phyloP scores from a whole-genome alignment of 495 filamentous ascomycete genomes.

The Penicillium parvum region DNA sequence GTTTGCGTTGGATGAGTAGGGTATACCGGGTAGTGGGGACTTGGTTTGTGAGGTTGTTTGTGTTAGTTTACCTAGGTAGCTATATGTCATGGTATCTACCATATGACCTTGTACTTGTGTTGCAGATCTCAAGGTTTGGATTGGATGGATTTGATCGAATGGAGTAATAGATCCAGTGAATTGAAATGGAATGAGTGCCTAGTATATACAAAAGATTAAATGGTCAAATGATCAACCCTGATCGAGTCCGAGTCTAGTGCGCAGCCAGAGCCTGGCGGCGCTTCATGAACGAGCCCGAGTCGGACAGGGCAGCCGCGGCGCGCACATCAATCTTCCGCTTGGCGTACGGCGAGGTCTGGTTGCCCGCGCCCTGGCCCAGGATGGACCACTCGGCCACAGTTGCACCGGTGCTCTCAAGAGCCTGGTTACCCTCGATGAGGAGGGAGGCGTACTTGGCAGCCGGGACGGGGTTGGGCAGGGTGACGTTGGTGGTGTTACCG shows the following conservation, averaged over 20 bases:
- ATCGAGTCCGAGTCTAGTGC: neutral
- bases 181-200: too few relatives aligned
- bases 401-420: constrained; percentile 46
- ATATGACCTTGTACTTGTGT: too few relatives aligned
- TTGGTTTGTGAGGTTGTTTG: too few relatives aligned
- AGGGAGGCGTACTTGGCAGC: constrained; percentile 43
- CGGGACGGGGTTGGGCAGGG: constrained; percentile 30
- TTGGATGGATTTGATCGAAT: too few relatives aligned
- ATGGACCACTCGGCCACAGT: constrained; percentile 73
- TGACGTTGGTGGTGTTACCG: constrained; percentile 47
- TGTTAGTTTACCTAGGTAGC: too few relatives aligned
- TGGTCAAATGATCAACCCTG: too few relatives aligned
- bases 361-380: constrained; percentile 27
- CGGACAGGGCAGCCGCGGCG: constrained; percentile 3
- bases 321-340: constrained; percentile 17
- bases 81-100: too few relatives aligned
- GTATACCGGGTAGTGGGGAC: too few relatives aligned
- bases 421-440: constrained; percentile 46
- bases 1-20: constrained; percentile 31
- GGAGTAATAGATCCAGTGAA: too few relatives aligned
- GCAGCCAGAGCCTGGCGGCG: constrained; percentile 5
- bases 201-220: too few relatives aligned
- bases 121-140: too few relatives aligned
- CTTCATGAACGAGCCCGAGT: constrained; percentile 8
- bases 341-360: neutral